Evolutionary conservation across 495 filamentous ascomycete genomes (phyloP), one percentile per base, ranked within the genome.

Genomic region (Lophiotrema nucula): DNA sequence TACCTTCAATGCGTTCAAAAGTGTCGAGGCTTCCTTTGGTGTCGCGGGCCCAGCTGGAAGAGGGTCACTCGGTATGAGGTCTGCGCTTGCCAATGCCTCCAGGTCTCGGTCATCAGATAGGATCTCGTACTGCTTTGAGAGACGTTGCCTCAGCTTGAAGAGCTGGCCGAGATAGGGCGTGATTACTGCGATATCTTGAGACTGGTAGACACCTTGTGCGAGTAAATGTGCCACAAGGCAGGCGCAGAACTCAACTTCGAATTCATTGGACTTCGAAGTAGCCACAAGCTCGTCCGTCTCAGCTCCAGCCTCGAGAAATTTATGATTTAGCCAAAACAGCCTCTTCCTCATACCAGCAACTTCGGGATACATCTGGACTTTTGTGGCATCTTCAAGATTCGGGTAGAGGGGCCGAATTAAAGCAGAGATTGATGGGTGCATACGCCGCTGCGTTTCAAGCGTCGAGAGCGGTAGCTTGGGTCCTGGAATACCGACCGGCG

Each of bases 91-190:
- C 0, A 90, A 73, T 1, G 81, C 79, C 24, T 83, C 81, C 18
- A 76, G 56, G 66, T 95, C 90, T 38, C 81, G 72, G 18, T 92
- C 88, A 13, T 81, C 81, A 18, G 92, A 45, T 4, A 81, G 73
- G 15, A 93, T 81, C 37, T 84, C 81, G 48, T 84, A 84, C 13
- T 76, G 69, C 2, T 60, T 64, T 3, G 67, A 58, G 35, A 92
- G 69, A 27, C 67, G 72, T 18, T 72, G 70, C 5, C 78, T 74
- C 24, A 93, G 74, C 33, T 78, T 80, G 26, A 81, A 77, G 5
- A 95, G 72, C 64, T 95, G 89, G 10, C 86, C 85, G 0, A 83
- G 69, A 64, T 93, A 93, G 0, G 89, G 90, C 1, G 89, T 91
- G 1, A 95, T 60, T 8, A 95, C 82, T 2, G 89, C 88, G 67